These are phyloP conservation scores for Leersia perrieri DNA, from an alignment of 176 grass and related monocot species.

Conservation along the genomic window DNA sequence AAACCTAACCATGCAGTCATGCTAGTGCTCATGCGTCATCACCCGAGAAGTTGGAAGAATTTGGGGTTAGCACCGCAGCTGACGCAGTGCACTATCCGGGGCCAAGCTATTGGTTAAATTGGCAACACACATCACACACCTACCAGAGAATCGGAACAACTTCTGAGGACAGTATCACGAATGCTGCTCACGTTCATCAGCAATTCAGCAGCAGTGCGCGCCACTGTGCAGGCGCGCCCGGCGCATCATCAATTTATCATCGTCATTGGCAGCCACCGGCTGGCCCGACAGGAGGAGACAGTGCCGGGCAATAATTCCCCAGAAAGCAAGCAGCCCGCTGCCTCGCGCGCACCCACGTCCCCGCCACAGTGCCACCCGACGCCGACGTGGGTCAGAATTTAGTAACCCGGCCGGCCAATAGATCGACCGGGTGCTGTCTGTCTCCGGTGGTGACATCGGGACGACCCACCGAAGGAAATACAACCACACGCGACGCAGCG, in stretches of 20 bases:
- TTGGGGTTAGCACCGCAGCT: not conserved
- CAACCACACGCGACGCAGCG: not conserved
- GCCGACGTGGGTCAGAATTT: not conserved
- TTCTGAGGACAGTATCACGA: too few species aligned
- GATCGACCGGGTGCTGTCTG: not conserved
- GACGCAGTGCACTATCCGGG: not conserved
- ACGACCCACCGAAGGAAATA: not conserved
- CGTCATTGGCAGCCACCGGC: not conserved
- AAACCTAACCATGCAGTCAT: not conserved
- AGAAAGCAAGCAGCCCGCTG: not conserved
- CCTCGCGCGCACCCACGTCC: too few species aligned
- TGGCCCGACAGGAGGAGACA: not conserved
- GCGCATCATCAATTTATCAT: not conserved
- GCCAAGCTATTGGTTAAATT: not conserved
- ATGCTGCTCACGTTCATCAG: too few species aligned
- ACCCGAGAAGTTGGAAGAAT: not conserved
- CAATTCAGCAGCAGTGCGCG: not conserved
- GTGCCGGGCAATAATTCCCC: slow-evolving; percentile 6
- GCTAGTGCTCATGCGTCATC: not conserved
- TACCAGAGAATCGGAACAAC: not conserved
- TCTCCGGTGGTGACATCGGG: not conserved
- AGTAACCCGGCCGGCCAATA: not conserved
- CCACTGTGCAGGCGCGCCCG: not conserved
- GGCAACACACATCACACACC: not conserved
- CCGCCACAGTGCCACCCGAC: not conserved